Conservation (phyloP, 169 alveolate genomes). For the Plasmodium gonderi region DNA sequence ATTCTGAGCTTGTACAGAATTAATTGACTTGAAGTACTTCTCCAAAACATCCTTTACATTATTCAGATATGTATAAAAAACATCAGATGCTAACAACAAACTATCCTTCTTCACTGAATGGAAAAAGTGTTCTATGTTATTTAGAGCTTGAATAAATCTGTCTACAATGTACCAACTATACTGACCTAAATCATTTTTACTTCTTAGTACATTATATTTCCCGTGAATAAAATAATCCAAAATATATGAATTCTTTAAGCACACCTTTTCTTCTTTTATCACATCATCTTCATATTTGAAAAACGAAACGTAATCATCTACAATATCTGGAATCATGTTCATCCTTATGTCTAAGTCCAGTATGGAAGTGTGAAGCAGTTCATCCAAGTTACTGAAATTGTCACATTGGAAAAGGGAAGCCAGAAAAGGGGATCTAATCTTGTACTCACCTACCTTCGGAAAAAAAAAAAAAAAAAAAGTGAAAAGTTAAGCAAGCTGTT, state of each 20-base stretch:
- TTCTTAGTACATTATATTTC: slow-evolving; percentile 76
- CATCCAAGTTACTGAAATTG: slow-evolving; percentile 17
- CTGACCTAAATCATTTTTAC: slow-evolving; percentile 83
- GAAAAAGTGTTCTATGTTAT: slow-evolving; percentile 74
- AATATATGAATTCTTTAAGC: slow-evolving; percentile 81
- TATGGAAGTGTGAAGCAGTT: slow-evolving; percentile 56
- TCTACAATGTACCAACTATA: slow-evolving; percentile 83
- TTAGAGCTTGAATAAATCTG: slow-evolving; percentile 77
- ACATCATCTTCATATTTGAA: slow-evolving; percentile 49
- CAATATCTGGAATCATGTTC: slow-evolving; percentile 64
- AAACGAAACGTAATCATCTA: slow-evolving; percentile 38
- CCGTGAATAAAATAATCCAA: slow-evolving; percentile 85
- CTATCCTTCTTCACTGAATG: slow-evolving; percentile 57
- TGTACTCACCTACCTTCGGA: slow-evolving; percentile 17
- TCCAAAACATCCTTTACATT: slow-evolving; percentile 39
- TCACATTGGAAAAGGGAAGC: slow-evolving; percentile 33
- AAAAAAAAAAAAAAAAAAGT: slow-evolving; percentile 10
- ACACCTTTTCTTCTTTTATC: slow-evolving; percentile 56
- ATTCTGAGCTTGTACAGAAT: slow-evolving; percentile 18
- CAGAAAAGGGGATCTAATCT: slow-evolving; percentile 65
- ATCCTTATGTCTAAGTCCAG: slow-evolving; percentile 29
- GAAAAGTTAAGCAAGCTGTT: background rate
- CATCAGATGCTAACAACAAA: slow-evolving; percentile 21
- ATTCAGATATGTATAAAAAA: slow-evolving; percentile 33
- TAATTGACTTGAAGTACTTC: slow-evolving; percentile 60